Evolutionary conservation across 2,329 filamentous ascomycete species (phyloP).

Genomic region (Bipolaris sorokiniana): DNA sequence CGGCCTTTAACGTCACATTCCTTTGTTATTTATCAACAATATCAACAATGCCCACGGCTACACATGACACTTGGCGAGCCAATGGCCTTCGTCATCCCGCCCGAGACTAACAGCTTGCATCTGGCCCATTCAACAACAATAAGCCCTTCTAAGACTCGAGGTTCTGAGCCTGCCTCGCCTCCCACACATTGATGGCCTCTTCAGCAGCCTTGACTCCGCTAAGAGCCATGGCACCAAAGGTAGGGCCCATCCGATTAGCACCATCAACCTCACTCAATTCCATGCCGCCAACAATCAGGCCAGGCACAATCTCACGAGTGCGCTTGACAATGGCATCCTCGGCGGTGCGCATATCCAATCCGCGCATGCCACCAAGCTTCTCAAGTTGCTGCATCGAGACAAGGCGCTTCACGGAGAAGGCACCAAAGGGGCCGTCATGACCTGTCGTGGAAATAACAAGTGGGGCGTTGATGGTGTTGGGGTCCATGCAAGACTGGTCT

Average conservation of each 20-base stretch:
- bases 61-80: background rate
- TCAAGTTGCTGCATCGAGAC: constrained; percentile 86
- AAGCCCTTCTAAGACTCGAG: constrained; percentile 50
- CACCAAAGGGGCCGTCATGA: constrained; percentile 89
- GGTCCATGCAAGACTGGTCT: constrained; percentile 95
- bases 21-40: background rate
- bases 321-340: constrained; percentile 94
- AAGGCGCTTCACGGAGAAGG: constrained; percentile 88
- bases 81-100: constrained; percentile 3
- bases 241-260: constrained; percentile 89
- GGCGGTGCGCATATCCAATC: constrained; percentile 87
- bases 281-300: constrained; percentile 93
- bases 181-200: constrained; percentile 79
- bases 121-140: constrained; percentile 1
- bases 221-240: constrained; percentile 88
- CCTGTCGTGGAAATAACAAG: constrained; percentile 88
- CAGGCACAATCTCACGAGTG: constrained; percentile 85
- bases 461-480: constrained; percentile 94
- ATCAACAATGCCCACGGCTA: background rate
- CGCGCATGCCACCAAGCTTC: constrained; percentile 88
- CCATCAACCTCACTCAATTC: constrained; percentile 90
- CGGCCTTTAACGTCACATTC: background rate
- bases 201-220: constrained; percentile 90
- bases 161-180: constrained; percentile 78
- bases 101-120: background rate